Conservation (phyloP, 2,329 filamentous ascomycete species). For the Phialocephala subalpina region DNA sequence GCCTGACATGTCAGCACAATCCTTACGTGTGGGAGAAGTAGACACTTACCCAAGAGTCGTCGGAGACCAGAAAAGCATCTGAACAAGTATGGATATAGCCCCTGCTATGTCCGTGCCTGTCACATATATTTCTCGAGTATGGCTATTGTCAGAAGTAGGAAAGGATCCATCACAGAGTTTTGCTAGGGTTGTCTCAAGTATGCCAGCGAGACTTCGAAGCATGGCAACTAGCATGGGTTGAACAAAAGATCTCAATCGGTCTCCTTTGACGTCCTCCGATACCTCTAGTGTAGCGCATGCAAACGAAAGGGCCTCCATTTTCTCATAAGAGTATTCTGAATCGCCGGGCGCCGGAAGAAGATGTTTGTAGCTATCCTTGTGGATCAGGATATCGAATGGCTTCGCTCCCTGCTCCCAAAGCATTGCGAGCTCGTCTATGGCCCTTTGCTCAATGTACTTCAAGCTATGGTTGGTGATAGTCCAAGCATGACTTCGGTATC, state of each 20-base stretch:
- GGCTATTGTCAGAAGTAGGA: not conserved
- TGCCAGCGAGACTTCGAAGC: not conserved
- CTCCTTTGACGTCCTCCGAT: not conserved
- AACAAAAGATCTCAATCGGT: not conserved
- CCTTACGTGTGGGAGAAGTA: not conserved
- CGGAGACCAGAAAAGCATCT: slow-evolving; percentile 40
- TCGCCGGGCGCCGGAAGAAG: not conserved
- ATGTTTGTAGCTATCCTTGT: not conserved
- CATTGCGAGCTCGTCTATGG: slow-evolving; percentile 31
- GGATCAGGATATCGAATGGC: slow-evolving; percentile 31
- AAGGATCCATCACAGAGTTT: not conserved
- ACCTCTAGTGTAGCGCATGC: not conserved
- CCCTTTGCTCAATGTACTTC: slow-evolving; percentile 27
- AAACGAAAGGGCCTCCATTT: not conserved
- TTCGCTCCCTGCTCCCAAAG: slow-evolving; percentile 33
- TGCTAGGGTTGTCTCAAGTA: not conserved
- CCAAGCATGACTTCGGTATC: slow-evolving; percentile 43
- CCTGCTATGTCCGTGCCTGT: slow-evolving; percentile 33
- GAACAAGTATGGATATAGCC: slow-evolving; percentile 30
- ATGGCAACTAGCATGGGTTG: not conserved
- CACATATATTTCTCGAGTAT: slow-evolving; percentile 21
- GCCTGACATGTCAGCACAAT: slow-evolving; percentile 31
- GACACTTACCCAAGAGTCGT: slow-evolving; percentile 35
- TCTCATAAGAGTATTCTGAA: not conserved
- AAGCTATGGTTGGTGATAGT: slow-evolving; percentile 37